Conservation (phyloP, 2,329 filamentous ascomycete species). For the Pezicula rhizophila region DNA sequence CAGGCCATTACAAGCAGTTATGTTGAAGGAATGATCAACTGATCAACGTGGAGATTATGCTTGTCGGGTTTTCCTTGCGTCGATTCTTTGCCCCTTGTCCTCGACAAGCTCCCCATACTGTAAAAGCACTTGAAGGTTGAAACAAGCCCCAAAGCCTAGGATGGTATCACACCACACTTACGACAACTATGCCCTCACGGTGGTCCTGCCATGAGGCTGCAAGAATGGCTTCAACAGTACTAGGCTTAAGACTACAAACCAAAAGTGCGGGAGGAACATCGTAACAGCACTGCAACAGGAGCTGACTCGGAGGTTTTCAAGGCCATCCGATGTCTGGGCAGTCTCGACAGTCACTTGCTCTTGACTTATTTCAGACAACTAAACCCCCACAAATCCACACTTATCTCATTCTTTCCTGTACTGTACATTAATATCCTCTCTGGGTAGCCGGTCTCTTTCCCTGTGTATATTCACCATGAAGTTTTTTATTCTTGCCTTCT, state of each 20-base stretch:
- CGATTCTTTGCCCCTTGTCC: not conserved
- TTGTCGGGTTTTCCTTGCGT: not conserved
- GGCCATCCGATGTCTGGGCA: not conserved
- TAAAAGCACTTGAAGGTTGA: not conserved
- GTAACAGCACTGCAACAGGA: not conserved
- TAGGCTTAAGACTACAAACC: not conserved
- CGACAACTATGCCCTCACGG: not conserved
- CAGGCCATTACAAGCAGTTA: not conserved
- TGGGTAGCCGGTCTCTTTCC: not conserved
- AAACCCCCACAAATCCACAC: not conserved
- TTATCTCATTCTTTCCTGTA: not conserved
- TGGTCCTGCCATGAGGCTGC: not conserved
- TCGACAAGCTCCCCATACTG: not conserved
- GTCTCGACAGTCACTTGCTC: no score
- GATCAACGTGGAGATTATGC: not conserved
- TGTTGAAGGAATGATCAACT: no score
- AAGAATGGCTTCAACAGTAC: not conserved
- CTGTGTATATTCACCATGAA: conserved; percentile 12
- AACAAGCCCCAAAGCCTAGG: conserved; percentile 1
- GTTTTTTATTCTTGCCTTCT: conserved; percentile 9
- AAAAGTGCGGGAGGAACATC: not conserved
- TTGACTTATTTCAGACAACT: no score
- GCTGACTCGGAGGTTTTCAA: not conserved
- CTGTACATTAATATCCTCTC: not conserved
- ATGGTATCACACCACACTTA: not conserved